Evolutionary conservation across 495 filamentous ascomycete species (phyloP), one percentile per base, ranked within the genome.

Genomic region (Penicillium herquei): DNA sequence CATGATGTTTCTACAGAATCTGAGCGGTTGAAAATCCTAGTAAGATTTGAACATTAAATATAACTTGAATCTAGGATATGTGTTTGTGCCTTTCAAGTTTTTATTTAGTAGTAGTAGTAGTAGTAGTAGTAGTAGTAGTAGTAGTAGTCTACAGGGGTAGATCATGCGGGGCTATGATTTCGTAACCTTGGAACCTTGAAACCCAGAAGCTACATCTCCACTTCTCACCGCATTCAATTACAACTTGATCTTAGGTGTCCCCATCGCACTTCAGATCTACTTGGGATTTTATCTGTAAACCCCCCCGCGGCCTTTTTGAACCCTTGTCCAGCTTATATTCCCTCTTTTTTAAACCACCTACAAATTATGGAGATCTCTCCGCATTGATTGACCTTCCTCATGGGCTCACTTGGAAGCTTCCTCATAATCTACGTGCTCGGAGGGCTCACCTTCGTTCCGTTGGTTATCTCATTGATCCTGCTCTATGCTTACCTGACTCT

Each of bases 361-460:
- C 59, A 49, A 66, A 73, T 70, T 66, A 68, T 65, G 70, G 69
- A 73, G 69, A 61, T 67, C 56, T 66, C 59, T 61, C 55, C 57
- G 44, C 56, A 64, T 56, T 76, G 66, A 75, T 71, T 65, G 50
- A 54, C 64, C 67, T 62, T 70, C 70, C 67, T 61, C 68, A 91
- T 88, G 86, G 87, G 85, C 81, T 78, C 78, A 58, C 81, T 91
- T 78, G 77, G 81, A 56, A 75, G 74, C 56, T 85, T 95, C 64
- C 74, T 94, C 57, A 64, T 88, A 60, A 77, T 87, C 63, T 98
- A 96, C 78, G 59, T 96, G 56, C 70, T 97, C 57, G 95, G 95
- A 69, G 95, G 93, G 65, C 70, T 98, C 62, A 96, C 92, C 26
- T 92, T 98, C 59, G 64, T 97, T 52, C 95, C 94, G 39, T 74